Base-by-base conservation (phyloP, 139 green algal species). In the Chlamydomonas eustigma region DNA sequence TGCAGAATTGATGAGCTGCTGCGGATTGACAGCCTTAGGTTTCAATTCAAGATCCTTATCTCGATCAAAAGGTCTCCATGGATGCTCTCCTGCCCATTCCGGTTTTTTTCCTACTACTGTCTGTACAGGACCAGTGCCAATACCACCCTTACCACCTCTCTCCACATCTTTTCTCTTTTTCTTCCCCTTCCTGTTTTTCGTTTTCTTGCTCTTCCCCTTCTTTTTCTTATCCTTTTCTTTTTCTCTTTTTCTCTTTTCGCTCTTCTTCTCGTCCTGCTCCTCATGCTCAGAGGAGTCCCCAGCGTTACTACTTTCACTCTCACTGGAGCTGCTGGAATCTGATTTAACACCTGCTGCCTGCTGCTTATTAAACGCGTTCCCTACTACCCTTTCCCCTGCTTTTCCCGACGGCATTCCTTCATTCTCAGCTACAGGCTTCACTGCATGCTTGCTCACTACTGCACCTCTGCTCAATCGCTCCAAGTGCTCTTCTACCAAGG, bases 21-120 rank as follows among this genome's bases (percentile, higher is more conserved):
- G 2, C 0, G 74, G 75, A 1, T 90, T 70, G 30, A 86, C 71
- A 6, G 83, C 68, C 50, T 51, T 86, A 2, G 78, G 64, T 0
- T 73, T 81, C 1, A 85, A 67, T 3, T 84, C 80, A 50, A 95
- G 39, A 72, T 93, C 91, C 64, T 83, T 89, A n/a, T 95, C 91
- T 0, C 90, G 76, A 80, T 94, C 89, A 78, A 92, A 95, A 0
- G 90, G 91, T 51, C 81, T 78, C 90, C 89, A 94, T 37, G 83
- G 76, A 71, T 80, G 79, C 67, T 84, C 76, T 37, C 72, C 76
- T 18, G 4, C 52, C 76, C 80, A 85, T 33, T 22, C 52, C 6
- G 8, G n/a, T 28, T 68, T 68, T 28, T 28, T 18, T 25, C n/a
- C 12, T 12, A 39, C 65, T 4, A 39, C 65, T 34, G 34, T 24